phyloP scores from a whole-genome alignment of 805 yeast species.

The Ogataea zsoltii region DNA sequence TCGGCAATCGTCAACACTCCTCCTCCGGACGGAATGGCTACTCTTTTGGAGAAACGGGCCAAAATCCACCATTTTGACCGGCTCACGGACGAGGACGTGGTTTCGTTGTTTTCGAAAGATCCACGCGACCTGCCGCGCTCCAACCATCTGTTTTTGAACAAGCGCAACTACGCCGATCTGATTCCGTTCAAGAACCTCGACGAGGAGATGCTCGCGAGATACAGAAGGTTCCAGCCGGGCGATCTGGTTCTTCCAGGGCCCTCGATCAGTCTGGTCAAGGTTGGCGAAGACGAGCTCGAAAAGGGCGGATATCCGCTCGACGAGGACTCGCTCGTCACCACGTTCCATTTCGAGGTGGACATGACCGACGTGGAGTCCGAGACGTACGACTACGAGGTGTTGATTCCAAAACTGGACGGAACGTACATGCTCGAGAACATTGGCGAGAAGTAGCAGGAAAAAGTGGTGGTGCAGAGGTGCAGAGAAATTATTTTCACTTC shows the following conservation, averaged over 20 bases:
- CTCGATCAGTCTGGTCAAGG: conserved; percentile 21
- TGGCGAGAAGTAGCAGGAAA: conserved; percentile 8
- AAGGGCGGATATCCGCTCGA: conserved; percentile 54
- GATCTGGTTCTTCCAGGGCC: conserved; percentile 46
- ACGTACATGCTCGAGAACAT: conserved; percentile 9
- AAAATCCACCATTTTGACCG: conserved; percentile 65
- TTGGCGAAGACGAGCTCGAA: conserved; percentile 1
- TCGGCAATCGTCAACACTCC: conserved; percentile 93
- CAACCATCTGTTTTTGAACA: conserved; percentile 55
- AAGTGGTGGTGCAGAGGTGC: neutral
- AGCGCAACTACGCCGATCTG: conserved; percentile 72
- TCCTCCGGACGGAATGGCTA: conserved; percentile 87
- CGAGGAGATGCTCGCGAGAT: conserved; percentile 11
- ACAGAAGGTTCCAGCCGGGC: conserved; percentile 20
- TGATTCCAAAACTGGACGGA: conserved; percentile 54
- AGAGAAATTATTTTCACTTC: neutral
- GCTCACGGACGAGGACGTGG: conserved; percentile 74
- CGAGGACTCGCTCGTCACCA: conserved; percentile 59
- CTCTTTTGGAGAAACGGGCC: conserved; percentile 65
- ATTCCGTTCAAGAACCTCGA: conserved; percentile 47
- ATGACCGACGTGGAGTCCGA: conserved; percentile 45
- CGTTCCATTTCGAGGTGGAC: conserved; percentile 74
- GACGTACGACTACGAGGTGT: conserved; percentile 65
- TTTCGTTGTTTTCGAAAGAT: conserved; percentile 67
- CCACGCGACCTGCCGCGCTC: conserved; percentile 50